Percentiles rank a stretch among this genome's conserved stretches.
Conservation (phyloP, 2,329 filamentous ascomycete species). For the Colletotrichum abscissum region DNA sequence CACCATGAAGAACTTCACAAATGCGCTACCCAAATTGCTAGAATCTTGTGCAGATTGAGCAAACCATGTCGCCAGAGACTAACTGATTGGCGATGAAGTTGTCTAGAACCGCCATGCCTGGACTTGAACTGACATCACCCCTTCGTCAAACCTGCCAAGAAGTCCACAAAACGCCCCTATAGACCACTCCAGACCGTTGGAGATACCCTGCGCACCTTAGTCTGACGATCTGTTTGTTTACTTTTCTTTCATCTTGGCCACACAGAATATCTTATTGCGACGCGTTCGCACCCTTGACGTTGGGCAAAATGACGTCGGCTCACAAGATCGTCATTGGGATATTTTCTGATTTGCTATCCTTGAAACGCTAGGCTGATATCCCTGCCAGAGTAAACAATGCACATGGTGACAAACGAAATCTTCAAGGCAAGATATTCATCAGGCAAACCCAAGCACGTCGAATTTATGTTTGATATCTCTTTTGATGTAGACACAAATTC, state of each 20-base stretch:
- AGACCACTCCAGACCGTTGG: not conserved
- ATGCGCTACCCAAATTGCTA: too few species aligned
- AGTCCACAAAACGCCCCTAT: not conserved
- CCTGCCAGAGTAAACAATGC: not conserved
- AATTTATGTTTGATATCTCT: not conserved
- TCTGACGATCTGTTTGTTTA: not conserved
- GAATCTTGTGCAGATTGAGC: not conserved
- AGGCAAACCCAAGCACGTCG: not conserved
- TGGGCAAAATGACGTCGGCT: not conserved
- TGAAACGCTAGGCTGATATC: not conserved
- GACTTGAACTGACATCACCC: conserved; percentile 9
- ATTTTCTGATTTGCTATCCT: not conserved
- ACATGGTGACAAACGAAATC: not conserved
- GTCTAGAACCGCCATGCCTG: not conserved
- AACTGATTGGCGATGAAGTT: not conserved
- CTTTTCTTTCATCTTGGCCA: too few species aligned
- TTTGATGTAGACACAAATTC: too few species aligned
- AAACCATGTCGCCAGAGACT: not conserved
- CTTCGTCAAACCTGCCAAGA: conserved; percentile 3
- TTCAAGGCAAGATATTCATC: not conserved
- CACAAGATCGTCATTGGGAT: not conserved
- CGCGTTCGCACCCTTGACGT: not conserved
- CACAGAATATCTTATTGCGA: not conserved
- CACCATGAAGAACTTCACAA: not conserved
- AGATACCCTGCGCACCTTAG: not conserved